Evolutionary conservation across 2,329 filamentous ascomycete genomes (phyloP).

Genomic region (Sclerotinia spermophila): DNA sequence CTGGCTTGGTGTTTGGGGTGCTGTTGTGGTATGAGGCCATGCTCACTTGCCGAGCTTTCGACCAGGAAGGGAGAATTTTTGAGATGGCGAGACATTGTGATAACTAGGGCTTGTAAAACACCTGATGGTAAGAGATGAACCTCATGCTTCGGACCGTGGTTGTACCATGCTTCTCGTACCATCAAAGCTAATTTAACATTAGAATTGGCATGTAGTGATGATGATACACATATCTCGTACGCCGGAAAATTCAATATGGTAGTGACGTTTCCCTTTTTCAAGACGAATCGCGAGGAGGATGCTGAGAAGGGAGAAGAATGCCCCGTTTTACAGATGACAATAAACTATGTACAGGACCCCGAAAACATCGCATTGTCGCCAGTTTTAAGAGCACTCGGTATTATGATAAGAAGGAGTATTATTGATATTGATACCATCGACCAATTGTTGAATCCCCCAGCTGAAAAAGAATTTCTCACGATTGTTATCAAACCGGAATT

Average conservation of each 20-base stretch:
- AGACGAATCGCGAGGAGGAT: background rate
- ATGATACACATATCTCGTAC: too few species aligned
- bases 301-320: background rate
- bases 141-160: too few species aligned
- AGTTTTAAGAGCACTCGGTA: background rate
- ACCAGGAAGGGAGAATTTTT: background rate
- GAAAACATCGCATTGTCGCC: background rate
- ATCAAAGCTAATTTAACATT: too few species aligned
- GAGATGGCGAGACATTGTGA: background rate
- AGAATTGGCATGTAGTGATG: too few species aligned
- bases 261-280: background rate
- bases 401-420: background rate
- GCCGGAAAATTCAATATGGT: background rate
- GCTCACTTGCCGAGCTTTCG: background rate
- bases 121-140: too few species aligned
- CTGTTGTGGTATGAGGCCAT: background rate
- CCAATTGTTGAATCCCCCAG: background rate
- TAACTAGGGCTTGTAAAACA: too few species aligned
- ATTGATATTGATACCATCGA: background rate
- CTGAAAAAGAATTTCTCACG: background rate
- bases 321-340: background rate
- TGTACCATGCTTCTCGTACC: too few species aligned
- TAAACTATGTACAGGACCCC: background rate
- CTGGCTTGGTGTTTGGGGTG: background rate
- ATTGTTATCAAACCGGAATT: background rate